These are phyloP conservation scores for Vicia faba DNA, from an alignment of 306 rosid species.

Conservation along the genomic window DNA sequence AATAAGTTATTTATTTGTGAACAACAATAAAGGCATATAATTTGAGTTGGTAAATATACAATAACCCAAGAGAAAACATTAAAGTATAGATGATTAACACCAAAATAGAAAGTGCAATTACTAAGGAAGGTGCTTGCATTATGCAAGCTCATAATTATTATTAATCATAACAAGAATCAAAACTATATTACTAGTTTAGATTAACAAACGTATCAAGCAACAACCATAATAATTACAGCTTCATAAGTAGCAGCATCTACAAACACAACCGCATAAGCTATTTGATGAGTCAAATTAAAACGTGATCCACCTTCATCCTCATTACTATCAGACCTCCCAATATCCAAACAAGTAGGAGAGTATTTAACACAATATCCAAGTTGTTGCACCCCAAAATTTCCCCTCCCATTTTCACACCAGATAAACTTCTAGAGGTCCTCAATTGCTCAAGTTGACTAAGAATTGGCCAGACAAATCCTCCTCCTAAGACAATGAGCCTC, in stretches of 20 bases:
- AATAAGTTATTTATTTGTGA: no score
- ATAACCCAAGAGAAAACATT: no score
- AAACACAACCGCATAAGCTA: background rate
- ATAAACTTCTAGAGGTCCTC: no score
- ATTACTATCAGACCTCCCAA: conserved; percentile 6
- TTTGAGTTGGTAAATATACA: no score
- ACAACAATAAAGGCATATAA: no score
- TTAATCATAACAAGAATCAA: background rate
- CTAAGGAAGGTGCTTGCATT: background rate
- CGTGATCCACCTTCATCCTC: background rate
- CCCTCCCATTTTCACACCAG: no score
- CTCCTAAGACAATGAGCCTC: no score
- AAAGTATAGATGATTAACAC: no score
- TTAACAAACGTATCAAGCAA: conserved; percentile 16
- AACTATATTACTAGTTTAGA: background rate
- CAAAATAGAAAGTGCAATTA: background rate
- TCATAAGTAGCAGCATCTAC: background rate
- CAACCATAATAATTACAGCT: background rate
- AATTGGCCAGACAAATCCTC: no score
- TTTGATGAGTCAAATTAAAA: background rate
- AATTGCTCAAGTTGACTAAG: no score
- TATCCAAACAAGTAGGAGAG: conserved; percentile 13
- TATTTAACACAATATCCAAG: conserved; percentile 10
- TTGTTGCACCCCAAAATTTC: no score
- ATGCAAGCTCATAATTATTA: background rate